Conservation (phyloP, 1,139 yeast species). For the Suhomyces yuchorum region DNA sequence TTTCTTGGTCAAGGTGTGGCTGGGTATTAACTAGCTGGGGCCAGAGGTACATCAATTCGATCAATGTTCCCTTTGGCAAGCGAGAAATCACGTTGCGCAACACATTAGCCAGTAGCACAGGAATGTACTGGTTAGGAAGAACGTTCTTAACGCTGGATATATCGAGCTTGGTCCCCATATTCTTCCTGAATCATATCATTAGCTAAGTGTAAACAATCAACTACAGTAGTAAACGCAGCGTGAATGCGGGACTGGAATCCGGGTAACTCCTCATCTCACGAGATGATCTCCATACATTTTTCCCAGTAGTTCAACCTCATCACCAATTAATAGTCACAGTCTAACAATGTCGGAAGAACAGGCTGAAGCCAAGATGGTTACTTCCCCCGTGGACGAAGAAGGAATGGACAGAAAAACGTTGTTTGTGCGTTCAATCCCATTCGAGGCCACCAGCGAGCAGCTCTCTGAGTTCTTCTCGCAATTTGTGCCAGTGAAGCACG, state of each 20-base stretch:
- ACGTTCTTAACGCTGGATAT: slow-evolving; percentile 22
- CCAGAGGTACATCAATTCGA: slow-evolving; percentile 41
- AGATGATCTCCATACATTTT: slow-evolving; percentile 15
- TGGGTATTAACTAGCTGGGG: slow-evolving; percentile 41
- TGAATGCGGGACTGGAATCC: not conserved
- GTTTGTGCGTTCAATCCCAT: slow-evolving; percentile 83
- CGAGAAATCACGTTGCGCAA: slow-evolving; percentile 29
- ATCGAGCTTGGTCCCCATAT: not conserved
- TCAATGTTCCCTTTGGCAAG: slow-evolving; percentile 37
- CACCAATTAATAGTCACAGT: not conserved
- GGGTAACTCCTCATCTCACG: slow-evolving; percentile 14
- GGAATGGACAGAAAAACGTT: slow-evolving; percentile 64
- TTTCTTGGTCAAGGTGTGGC: slow-evolving; percentile 30
- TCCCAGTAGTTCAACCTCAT: not conserved
- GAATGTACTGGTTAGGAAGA: slow-evolving; percentile 45
- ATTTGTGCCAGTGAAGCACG: slow-evolving; percentile 93
- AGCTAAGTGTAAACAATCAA: not conserved
- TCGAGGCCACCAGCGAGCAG: slow-evolving; percentile 77
- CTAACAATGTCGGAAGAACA: slow-evolving; percentile 9
- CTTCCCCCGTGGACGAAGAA: slow-evolving; percentile 25
- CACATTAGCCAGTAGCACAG: slow-evolving; percentile 31
- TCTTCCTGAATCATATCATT: not conserved
- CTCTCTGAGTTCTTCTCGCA: slow-evolving; percentile 83
- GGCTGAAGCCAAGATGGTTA: not conserved
- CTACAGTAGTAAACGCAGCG: not conserved